Evolutionary conservation across 768 basidiomycete species (phyloP).

Genomic region (Myochromella boudieri): DNA sequence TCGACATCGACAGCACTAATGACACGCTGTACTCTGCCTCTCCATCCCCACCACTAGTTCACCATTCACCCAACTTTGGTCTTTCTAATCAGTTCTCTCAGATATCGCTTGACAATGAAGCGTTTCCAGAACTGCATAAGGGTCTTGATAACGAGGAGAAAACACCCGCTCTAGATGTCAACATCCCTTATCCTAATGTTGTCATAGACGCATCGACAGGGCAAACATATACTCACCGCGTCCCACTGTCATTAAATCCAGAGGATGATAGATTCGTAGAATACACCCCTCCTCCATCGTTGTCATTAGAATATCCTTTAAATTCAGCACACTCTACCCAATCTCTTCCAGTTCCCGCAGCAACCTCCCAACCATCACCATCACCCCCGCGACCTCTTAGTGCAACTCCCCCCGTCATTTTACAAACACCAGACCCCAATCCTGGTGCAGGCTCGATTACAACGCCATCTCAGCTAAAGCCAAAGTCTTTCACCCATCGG

Average conservation of each 20-base stretch:
- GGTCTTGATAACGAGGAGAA: conserved; percentile 4
- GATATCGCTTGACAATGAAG: conserved; percentile 34
- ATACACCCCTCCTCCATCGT: conserved; percentile 10
- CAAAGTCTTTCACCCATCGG: conserved; percentile 36
- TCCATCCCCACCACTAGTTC: conserved; percentile 15
- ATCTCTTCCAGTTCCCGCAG: conserved; percentile 20
- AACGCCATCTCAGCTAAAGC: conserved; percentile 15
- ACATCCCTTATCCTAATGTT: conserved; percentile 36
- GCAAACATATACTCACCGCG: conserved; percentile 21
- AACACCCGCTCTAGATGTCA: conserved; percentile 8
- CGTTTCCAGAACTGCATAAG: conserved; percentile 7
- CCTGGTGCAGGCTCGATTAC: conserved; percentile 21
- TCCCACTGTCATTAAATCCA: conserved; percentile 8
- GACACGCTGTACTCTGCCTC: conserved; percentile 24
- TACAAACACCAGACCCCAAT: conserved; percentile 19
- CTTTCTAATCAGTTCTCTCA: conserved; percentile 38
- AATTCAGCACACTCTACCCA: conserved; percentile 19
- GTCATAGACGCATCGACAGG: conserved; percentile 41
- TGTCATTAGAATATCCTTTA: conserved; percentile 10
- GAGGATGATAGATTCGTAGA: conserved; percentile 1
- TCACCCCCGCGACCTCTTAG: conserved; percentile 13
- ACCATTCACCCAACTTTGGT: conserved; percentile 21
- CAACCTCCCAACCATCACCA: conserved; percentile 10
- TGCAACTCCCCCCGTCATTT: conserved; percentile 15
- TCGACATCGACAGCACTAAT: conserved; percentile 47